Evolutionary conservation across 1,284 basidiomycete species (phyloP).

Genomic region (Fomitopsis schrenkii): DNA sequence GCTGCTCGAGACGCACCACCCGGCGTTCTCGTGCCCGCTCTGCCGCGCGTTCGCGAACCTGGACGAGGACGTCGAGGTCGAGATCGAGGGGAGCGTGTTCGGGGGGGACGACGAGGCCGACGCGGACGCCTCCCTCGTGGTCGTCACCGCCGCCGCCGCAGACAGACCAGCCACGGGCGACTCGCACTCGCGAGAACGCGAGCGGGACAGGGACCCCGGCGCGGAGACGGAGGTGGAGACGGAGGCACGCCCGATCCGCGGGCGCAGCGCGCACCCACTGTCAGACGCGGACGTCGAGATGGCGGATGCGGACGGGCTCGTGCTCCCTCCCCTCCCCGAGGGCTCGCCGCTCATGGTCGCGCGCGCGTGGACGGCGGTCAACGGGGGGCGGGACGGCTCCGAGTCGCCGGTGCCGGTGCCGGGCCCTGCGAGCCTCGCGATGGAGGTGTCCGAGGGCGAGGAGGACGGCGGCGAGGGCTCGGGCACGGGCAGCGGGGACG

Average conservation of each 20-base stretch:
- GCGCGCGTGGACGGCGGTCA: constrained; percentile 17
- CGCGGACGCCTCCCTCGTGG: constrained; percentile 23
- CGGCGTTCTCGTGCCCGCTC: constrained; percentile 93
- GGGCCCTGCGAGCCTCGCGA: constrained; percentile 12
- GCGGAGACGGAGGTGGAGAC: constrained; percentile 58
- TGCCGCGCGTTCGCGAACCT: constrained; percentile 93
- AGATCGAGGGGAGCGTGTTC: constrained; percentile 47
- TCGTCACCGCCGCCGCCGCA: constrained; percentile 12
- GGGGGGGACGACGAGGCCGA: constrained; percentile 34
- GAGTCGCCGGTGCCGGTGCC: constrained; percentile 20
- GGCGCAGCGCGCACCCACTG: constrained; percentile 11
- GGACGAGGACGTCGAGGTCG: constrained; percentile 96
- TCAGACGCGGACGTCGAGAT: constrained; percentile 29
- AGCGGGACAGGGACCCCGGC: constrained; percentile 33
- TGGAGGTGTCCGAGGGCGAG: constrained; percentile 19
- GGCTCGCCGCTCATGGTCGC: constrained; percentile 17
- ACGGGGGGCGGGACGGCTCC: constrained; percentile 12
- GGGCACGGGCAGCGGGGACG: constrained; percentile 23
- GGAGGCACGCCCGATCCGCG: constrained; percentile 28
- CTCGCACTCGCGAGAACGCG: constrained; percentile 14
- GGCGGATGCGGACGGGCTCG: constrained; percentile 19
- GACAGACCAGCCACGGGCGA: constrained; percentile 19
- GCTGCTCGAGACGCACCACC: constrained; percentile 82
- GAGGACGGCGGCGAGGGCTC: constrained; percentile 20
- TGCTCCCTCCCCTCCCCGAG: constrained; percentile 28